Evolutionary conservation across 2,329 filamentous ascomycete genomes (phyloP).

Genomic region (Fusarium sp.): DNA sequence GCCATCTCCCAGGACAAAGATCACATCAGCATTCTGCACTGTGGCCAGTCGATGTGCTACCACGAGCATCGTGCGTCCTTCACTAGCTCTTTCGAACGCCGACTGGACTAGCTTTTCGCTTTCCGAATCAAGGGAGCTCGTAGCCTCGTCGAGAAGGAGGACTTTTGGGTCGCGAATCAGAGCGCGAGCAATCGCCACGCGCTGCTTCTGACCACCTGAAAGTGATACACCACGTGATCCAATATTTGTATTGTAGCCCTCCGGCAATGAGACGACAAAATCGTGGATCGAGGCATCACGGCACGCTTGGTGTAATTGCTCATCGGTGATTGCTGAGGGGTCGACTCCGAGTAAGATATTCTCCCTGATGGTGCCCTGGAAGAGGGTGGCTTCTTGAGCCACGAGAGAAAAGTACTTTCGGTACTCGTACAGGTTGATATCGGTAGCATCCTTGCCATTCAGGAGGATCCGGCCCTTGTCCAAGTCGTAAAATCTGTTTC

Average conservation of each 20-base stretch:
- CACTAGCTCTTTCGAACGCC: slow-evolving; percentile 72
- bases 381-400: slow-evolving; percentile 78
- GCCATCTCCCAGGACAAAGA: slow-evolving; percentile 78
- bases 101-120: slow-evolving; percentile 71
- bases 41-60: slow-evolving; percentile 83
- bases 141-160: slow-evolving; percentile 78
- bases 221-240: slow-evolving; percentile 74
- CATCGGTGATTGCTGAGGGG: slow-evolving; percentile 62
- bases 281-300: slow-evolving; percentile 75
- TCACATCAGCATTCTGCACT: slow-evolving; percentile 81
- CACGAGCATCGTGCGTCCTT: slow-evolving; percentile 74
- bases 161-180: slow-evolving; percentile 73
- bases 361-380: slow-evolving; percentile 75
- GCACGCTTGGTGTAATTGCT: slow-evolving; percentile 63
- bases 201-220: slow-evolving; percentile 78
- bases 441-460: slow-evolving; percentile 68
- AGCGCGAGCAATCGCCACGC: slow-evolving; percentile 75
- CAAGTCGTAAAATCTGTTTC: slow-evolving; percentile 73
- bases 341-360: slow-evolving; percentile 75
- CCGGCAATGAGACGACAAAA: slow-evolving; percentile 74
- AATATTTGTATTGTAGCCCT: slow-evolving; percentile 74
- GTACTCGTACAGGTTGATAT: slow-evolving; percentile 70
- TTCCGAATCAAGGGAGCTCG: slow-evolving; percentile 74
- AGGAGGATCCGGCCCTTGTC: slow-evolving; percentile 71
- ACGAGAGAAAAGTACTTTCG: slow-evolving; percentile 75